Base-by-base conservation (phyloP, 805 yeast genomes). In the Saccharomycopsis microspora region DNA sequence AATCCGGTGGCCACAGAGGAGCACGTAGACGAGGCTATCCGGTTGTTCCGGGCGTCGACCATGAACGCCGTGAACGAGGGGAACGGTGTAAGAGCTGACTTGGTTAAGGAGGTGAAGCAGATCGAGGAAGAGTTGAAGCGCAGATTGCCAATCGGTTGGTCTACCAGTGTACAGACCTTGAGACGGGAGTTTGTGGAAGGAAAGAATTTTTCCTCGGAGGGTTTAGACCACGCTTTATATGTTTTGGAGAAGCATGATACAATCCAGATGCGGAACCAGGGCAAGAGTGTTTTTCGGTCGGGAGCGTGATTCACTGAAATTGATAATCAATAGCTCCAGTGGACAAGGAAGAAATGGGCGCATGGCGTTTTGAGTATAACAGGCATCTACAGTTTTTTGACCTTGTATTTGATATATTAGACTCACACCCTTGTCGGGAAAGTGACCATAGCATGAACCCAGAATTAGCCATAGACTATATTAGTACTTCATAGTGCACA, bases 61-160 rank as follows among this genome's bases (percentile, higher is more conserved):
- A 88, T 93, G 94, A 89, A 89, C 60, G 98, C 98, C 0, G 90
- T 86, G 7, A 76, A 74, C 42, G 82, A 79, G 60, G 82, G 80
- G 37, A 75, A 75, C 41, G 75, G 72, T 39, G 59, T 69, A 41
- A 76, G 79, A 35, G 58, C 67, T 5, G 80, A 80, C 49, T 67
- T 81, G 50, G 74, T 78, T 42, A 74, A 75, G 37, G 93, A 89
- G 59, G 87, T 90, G 42, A 74, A 77, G 54, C 74, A 72, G 57
- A 85, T 93, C 47, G 96, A 89, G 60, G 79, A 75, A 43, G 95
- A 87, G 62, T 73, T 93, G 56, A 80, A 87, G 63, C 80, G 93
- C 64, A 78, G 97, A 63, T 72, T 93, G 55, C 97, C 97, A 10
- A 82, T 93, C 54, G 98, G 98, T 27, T 93, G 96, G 89, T 84